Base-by-base conservation (phyloP, 805 yeast genomes). In the Candida adriatica region DNA sequence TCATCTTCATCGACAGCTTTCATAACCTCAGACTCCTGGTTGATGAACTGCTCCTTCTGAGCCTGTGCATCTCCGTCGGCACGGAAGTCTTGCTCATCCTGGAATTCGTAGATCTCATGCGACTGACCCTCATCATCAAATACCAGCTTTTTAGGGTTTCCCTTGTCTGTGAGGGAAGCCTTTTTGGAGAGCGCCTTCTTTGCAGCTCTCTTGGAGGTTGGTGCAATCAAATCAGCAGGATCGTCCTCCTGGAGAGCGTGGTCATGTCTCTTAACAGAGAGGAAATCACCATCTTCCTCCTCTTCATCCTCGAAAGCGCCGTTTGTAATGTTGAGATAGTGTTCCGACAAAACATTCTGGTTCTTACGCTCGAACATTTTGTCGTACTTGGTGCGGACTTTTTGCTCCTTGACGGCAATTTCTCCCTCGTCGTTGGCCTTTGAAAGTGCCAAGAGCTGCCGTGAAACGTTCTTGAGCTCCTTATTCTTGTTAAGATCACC, bases 71-170 rank as follows among this genome's bases (percentile, higher is more conserved):
- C 82, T 25, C 84, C 88, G 21, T 63, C 66, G 40, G 71, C 74
- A 41, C 58, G 70, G 70, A 92, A 92, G 37, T 83, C 94, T 24
- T 78, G 92, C 58, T 86, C 96, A 45, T 81, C 84, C 53, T 85
- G 87, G 38, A 92, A 66, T 59, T 90, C 97, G 51, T 92, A 92
- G 5, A 90, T 65, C 8, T 94, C 83, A 57, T 90, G 97, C 0
- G 97, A 80, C 5, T 66, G 68, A 17, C 99, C 99, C 3, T 90
- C 96, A 41, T 92, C 98, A 52, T 92, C 99, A 51, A 90, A 92
- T 34, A 73, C 68, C 45, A 90, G 56, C 54, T 87, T 92, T 14
- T 81, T 75, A 13, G 95, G 80, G 35, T 74, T 71, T 1, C 85
- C 84, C 40, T 70, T 71, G 10, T 66, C 53, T 28, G 76, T 62